Evolutionary conservation across 352 stramenopile species (phyloP), one percentile per base, ranked within the genome.

Genomic region (Phytophthora sp.): DNA sequence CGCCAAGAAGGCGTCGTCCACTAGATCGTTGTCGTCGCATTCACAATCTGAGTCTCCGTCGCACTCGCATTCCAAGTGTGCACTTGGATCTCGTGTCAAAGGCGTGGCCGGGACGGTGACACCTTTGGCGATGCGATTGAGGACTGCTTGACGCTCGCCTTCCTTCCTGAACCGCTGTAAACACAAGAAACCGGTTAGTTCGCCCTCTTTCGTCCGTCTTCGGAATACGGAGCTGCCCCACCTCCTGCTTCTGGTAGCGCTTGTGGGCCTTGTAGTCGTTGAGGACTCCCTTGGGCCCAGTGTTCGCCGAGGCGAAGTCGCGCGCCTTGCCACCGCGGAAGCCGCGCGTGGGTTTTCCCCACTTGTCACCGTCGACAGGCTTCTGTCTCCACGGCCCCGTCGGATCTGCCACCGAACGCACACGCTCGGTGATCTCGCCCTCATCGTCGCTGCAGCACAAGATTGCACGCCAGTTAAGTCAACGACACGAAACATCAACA

Each of bases 241-340:
- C 80, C 71, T 95, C 80, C 30, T 91, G 57, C 33, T 82, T 77
- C 52, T 85, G 65, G 29, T 79, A 53, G 30, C 75, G 76, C 52
- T 91, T 94, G 69, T 95, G 76, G 13, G 79, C 77, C 64, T 92
- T 91, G 76, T 90, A 93, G 74, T 95, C 87, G 39, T 81, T 89
- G 41, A 93, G 72, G 36, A 95, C 87, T 23, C 87, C 87, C 68
- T 95, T 95, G 7, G 87, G 87, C 0, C 87, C 87, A 7, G 87
- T 94, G 71, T 91, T 80, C 16, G 73, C 58, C 8, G 87, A 93
- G 11, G 54, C 65, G 44, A 90, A 94, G 64, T 82, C 64, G 6
- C 79, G 76, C 5, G 54, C 23, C 12, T 76, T 71, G 46, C 69
- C 62, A 50, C 70, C 71, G 9, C 69, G 65, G 4, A 54, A 63